Evolutionary conservation across 1,284 basidiomycete species (phyloP).

Genomic region (Puccinia coronata): DNA sequence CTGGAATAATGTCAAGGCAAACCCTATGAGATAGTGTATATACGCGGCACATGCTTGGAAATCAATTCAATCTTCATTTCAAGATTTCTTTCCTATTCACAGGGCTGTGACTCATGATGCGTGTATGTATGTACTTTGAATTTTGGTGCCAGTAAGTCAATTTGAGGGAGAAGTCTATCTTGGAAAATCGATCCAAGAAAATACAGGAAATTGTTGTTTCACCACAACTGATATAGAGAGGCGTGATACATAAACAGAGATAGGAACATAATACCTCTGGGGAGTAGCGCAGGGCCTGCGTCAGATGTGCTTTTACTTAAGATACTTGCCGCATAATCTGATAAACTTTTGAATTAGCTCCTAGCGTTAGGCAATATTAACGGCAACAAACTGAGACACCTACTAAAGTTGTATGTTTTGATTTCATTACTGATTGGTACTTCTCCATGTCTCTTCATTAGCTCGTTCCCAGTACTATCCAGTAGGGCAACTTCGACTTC

Average conservation of each 20-base stretch:
- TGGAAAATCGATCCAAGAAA: not conserved
- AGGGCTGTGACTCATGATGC: too few relatives aligned
- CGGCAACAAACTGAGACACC: not conserved
- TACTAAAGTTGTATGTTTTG: constrained; percentile 47
- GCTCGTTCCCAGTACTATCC: constrained; percentile 25
- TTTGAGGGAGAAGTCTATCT: not conserved
- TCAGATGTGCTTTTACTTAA: not conserved
- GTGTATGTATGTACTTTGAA: too few relatives aligned
- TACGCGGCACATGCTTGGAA: too few relatives aligned
- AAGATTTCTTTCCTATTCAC: too few relatives aligned
- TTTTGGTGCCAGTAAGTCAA: too few relatives aligned
- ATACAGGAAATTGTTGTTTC: not conserved
- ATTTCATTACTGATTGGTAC: constrained; percentile 38
- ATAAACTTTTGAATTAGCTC: not conserved
- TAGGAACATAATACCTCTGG: not conserved
- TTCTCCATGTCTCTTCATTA: constrained; percentile 21
- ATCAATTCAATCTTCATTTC: too few relatives aligned
- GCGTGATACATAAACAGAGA: not conserved
- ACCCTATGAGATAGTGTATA: not conserved
- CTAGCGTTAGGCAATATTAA: not conserved
- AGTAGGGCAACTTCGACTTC: constrained; percentile 23
- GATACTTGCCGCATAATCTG: constrained; percentile 9
- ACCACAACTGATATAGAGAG: not conserved
- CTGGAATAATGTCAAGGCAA: not conserved
- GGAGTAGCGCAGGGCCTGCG: constrained; percentile 4